Conservation (phyloP, 83 land plant species). For the Picea abies region DNA sequence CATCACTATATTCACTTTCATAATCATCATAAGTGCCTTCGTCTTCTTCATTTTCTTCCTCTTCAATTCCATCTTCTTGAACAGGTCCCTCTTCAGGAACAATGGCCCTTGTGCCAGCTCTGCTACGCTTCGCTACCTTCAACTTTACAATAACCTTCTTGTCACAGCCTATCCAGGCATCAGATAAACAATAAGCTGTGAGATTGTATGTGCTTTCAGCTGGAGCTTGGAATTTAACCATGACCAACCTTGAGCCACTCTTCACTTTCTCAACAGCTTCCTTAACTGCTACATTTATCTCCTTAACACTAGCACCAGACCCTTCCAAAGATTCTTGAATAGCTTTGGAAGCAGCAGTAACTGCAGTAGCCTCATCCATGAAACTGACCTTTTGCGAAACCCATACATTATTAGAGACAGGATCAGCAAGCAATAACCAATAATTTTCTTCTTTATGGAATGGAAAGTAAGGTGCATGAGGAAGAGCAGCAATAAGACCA, state of each 20-base stretch:
- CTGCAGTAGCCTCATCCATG: slow-evolving; percentile 81
- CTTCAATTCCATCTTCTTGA: slow-evolving; percentile 60
- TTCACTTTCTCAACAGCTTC: slow-evolving; percentile 79
- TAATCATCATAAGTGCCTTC: slow-evolving; percentile 79
- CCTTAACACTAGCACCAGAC: slow-evolving; percentile 63
- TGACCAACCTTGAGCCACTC: slow-evolving; percentile 72
- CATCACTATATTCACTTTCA: slow-evolving; percentile 96
- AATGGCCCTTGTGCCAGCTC: slow-evolving; percentile 55
- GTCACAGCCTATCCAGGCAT: slow-evolving; percentile 94
- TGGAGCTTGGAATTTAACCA: slow-evolving; percentile 88
- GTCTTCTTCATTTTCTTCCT: slow-evolving; percentile 40
- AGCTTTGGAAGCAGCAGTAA: slow-evolving; percentile 76
- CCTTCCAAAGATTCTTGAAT: slow-evolving; percentile 77
- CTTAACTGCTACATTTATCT: slow-evolving; percentile 62
- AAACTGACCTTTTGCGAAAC: slow-evolving; percentile 81
- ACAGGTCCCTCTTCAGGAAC: slow-evolving; percentile 43
- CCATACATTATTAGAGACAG: slow-evolving; percentile 79
- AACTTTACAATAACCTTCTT: slow-evolving; percentile 60
- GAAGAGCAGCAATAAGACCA: slow-evolving; percentile 75
- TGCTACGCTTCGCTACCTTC: slow-evolving; percentile 69
- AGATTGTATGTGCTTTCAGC: slow-evolving; percentile 84
- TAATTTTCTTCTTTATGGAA: slow-evolving; percentile 85
- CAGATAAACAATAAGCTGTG: slow-evolving; percentile 75
- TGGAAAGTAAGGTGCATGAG: slow-evolving; percentile 82
- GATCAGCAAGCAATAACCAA: slow-evolving; percentile 90